Base-by-base conservation (phyloP, 1,284 basidiomycete genomes). In the Cutaneotrichosporon mucoides region DNA sequence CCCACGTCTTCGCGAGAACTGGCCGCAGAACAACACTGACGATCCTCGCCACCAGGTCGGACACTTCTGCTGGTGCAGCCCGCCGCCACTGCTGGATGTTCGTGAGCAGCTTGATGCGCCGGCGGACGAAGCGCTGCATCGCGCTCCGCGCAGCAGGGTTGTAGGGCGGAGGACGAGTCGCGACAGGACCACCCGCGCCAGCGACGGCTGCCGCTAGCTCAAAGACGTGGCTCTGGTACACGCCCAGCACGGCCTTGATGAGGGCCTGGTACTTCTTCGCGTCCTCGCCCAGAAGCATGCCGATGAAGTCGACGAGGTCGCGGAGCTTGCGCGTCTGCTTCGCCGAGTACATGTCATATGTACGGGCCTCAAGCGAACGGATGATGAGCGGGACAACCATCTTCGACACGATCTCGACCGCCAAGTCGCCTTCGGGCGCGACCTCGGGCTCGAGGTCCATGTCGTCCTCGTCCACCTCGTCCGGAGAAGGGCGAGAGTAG, bases 371-470 rank as follows among this genome's bases (percentile, higher is more conserved):
- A 33, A 93, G 73, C 15, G 90, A 73, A 66, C 84, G 87, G 68
- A 83, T 84, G 6, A 96, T 72, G 44, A 87, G 81, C 3, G 93
- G 92, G 33, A 90, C 84, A 48, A 95, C 82, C 0, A 88, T 86
- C 0, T 90, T 90, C 10, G 88, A 86, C 34, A 95, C 84, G 86
- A 95, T 90, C 2, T 89, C 87, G 15, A 89, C 85, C 33, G 92
- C 86, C n/a, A 95, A 81, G 70, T 95, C 91, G 11, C 89, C 90
- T 62, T 93, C 90, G 1, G 88, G 84, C 7, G 89, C 86, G n/a
- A 88, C 75, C 60, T 85, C 84, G 57, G 84, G 84, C 48, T 75
- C 72, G 35, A 80, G 75, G 15, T 80, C 81, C 53, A 80, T 67
- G 11, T 73, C 69, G 15, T 66, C 79, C 36, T 61, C 16, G 50